Conservation (phyloP, 768 basidiomycete species). For the Postia placenta region DNA sequence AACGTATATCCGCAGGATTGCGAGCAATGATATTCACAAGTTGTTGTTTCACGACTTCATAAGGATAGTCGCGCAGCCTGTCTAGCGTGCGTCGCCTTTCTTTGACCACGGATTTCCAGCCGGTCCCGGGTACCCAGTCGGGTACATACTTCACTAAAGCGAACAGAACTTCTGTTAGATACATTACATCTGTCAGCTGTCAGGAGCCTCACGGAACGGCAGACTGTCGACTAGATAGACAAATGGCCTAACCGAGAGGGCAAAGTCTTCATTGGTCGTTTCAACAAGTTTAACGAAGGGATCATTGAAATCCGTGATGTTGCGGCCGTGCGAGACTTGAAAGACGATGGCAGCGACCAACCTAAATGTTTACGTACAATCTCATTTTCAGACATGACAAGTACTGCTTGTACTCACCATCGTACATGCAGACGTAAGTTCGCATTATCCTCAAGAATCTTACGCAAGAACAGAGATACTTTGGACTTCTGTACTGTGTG, state of each 20-base stretch:
- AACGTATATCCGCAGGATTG: not conserved
- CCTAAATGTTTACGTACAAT: not conserved
- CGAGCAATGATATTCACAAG: not conserved
- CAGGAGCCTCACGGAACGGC: slow-evolving; percentile 8
- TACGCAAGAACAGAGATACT: slow-evolving; percentile 26
- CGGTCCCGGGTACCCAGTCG: slow-evolving; percentile 11
- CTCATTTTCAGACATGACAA: slow-evolving; percentile 5
- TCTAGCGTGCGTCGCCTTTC: not conserved
- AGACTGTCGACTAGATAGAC: slow-evolving; percentile 13
- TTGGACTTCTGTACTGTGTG: slow-evolving; percentile 25
- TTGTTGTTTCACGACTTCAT: not conserved
- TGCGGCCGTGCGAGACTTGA: slow-evolving; percentile 16
- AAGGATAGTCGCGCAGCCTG: not conserved
- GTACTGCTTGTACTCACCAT: too few species aligned
- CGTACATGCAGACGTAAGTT: slow-evolving; percentile 29
- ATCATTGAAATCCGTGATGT: not conserved
- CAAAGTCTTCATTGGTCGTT: not conserved
- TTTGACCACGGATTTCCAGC: slow-evolving; percentile 10
- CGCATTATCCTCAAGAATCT: slow-evolving; percentile 28
- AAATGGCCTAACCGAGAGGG: slow-evolving; percentile 2
- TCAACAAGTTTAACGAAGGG: slow-evolving; percentile 8
- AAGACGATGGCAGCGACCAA: not conserved
- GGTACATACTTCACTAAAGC: slow-evolving; percentile 10
- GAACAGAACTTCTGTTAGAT: not conserved
- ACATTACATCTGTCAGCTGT: not conserved